These are phyloP conservation scores for Cyclotella kingstonii DNA, from an alignment of 108 stramenopile genomes.

Conservation along the genomic window DNA sequence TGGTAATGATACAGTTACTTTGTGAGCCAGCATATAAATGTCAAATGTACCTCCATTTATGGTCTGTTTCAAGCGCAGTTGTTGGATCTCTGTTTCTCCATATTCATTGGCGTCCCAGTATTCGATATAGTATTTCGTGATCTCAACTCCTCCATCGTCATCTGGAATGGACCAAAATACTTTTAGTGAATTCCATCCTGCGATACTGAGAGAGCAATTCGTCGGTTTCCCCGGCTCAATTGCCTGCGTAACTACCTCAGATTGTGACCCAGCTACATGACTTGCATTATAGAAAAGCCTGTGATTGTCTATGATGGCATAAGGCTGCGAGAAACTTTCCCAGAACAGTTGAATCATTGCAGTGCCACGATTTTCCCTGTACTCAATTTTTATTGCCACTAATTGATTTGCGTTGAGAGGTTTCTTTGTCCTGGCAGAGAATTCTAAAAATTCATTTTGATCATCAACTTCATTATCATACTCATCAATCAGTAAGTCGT, in stretches of 20 bases:
- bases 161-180: conserved; percentile 55
- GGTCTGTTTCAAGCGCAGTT: conserved; percentile 22
- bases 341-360: conserved; percentile 53
- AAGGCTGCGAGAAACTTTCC: conserved; percentile 59
- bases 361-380: conserved; percentile 57
- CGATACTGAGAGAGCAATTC: conserved; percentile 40
- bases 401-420: conserved; percentile 29
- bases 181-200: conserved; percentile 45
- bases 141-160: conserved; percentile 63
- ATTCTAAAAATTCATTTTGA: conserved; percentile 4
- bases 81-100: conserved; percentile 46
- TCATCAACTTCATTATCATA: conserved; percentile 59
- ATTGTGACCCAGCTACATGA: conserved; percentile 53
- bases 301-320: conserved; percentile 44
- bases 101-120: conserved; percentile 45
- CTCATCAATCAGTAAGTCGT: conserved; percentile 64
- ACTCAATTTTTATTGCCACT: conserved; percentile 55
- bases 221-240: conserved; percentile 54
- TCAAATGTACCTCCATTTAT: conserved; percentile 28
- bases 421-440: conserved; percentile 6
- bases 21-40: conserved; percentile 12
- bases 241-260: conserved; percentile 34
- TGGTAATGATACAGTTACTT: conserved; percentile 6
- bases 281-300: conserved; percentile 46
- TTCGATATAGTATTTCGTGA: conserved; percentile 63